Evolutionary conservation across 2,329 filamentous ascomycete genomes (phyloP).

Genomic region (Eurotiales sp.): DNA sequence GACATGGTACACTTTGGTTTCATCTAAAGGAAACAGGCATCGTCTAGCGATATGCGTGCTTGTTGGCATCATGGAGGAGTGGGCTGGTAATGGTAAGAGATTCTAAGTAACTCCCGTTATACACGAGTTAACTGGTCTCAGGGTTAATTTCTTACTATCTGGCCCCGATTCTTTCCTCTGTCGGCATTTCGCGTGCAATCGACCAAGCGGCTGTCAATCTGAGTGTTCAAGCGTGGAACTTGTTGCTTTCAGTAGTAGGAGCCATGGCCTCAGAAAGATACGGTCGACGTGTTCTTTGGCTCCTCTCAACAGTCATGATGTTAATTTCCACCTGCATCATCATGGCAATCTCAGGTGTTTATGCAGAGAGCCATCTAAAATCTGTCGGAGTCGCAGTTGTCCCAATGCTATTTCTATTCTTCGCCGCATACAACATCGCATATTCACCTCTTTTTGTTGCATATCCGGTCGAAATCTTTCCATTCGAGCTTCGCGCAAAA

Average conservation of each 20-base stretch:
- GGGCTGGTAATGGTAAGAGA: slow-evolving; percentile 62
- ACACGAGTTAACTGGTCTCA: too few species aligned
- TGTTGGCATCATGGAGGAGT: too few species aligned
- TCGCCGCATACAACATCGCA: too few species aligned
- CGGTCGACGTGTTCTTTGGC: slow-evolving; percentile 45
- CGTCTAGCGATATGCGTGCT: too few species aligned
- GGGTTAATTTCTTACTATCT: slow-evolving; percentile 67
- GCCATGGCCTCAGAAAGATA: slow-evolving; percentile 48
- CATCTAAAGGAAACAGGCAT: too few species aligned
- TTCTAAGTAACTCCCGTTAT: too few species aligned
- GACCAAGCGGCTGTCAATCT: slow-evolving; percentile 39
- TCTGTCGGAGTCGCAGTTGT: slow-evolving; percentile 38
- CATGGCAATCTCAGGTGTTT: slow-evolving; percentile 53
- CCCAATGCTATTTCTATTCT: too few species aligned
- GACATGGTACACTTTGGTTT: too few species aligned
- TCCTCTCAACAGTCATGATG: slow-evolving; percentile 45
- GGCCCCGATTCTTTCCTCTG: slow-evolving; percentile 58
- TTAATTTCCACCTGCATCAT: slow-evolving; percentile 48
- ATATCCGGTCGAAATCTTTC: too few species aligned
- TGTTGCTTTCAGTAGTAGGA: slow-evolving; percentile 57
- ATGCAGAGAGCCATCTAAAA: slow-evolving; percentile 46
- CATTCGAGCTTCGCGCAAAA: too few species aligned
- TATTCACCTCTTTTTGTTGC: too few species aligned
- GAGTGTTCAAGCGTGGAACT: slow-evolving; percentile 40
- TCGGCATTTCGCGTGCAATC: slow-evolving; percentile 50